Evolutionary conservation across 768 basidiomycete species (phyloP), one percentile per base, ranked within the genome.

Genomic region (Kwoniella sp.): DNA sequence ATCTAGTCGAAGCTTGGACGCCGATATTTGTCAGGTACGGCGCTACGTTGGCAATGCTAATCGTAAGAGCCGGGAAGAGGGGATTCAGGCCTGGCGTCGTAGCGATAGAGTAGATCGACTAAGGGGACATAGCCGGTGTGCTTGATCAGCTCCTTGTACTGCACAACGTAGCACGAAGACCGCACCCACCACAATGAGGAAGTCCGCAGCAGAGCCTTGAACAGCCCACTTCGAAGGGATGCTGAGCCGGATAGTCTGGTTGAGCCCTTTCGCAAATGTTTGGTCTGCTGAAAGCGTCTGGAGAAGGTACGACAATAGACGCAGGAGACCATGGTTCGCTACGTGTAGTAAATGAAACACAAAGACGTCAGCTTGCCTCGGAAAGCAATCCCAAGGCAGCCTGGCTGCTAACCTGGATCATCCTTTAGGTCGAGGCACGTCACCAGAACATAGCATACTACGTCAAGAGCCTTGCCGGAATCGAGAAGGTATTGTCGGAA

Each of bases 321-420:
- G 86, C 74, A 93, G 90, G 11, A 96, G 82, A 0, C 93, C 93
- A 70, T 95, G 91, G 82, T 94, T 90, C 71, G 93, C 93, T 93
- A 72, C 0, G 20, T 11, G 11, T 8, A 45, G 41, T 45, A 17
- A 45, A 22, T 20, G 17, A 3, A 17, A 17, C 15, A 55, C 0
- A 61, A 47, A n/a, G 4, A 30, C 29, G 4, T 52, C 12, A 52
- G 51, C 51, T 52, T 25, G 51, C 25, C 23, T 20, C 38, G 20
- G 38, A 9, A 41, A 20, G 38, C 20, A 20, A 41, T 9, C 23
- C 17, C 23, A 30, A 47, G 13, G 25, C 15, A 56, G 3, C n/a
- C 20, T 53, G 12, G 50, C 51, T 38, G 81, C 88, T 77, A 76
- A 95, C 93, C 87, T 66, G 93, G 90, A 81, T 92, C 92, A 75